These are phyloP conservation scores for Grosmannia clavigera DNA, from an alignment of 2,329 filamentous ascomycete species.

Conservation along the genomic window DNA sequence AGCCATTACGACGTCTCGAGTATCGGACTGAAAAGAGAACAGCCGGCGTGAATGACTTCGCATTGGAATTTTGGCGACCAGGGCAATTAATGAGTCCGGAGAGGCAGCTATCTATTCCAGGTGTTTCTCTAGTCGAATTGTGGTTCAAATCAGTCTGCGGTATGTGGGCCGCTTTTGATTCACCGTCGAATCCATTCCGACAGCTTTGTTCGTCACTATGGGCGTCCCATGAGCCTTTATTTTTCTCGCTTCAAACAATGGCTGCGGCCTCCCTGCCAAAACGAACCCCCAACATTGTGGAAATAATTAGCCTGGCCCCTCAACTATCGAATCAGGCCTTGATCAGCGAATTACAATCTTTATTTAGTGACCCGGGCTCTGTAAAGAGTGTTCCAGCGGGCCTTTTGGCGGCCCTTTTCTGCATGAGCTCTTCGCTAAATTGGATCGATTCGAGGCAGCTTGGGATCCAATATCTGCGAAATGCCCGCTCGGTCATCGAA, in stretches of 20 bases:
- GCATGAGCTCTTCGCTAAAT: slow-evolving; percentile 26
- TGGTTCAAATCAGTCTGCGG: slow-evolving; percentile 30
- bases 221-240: slow-evolving; percentile 24
- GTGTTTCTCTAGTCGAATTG: slow-evolving; percentile 20
- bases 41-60: neutral
- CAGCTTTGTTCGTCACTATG: slow-evolving; percentile 24
- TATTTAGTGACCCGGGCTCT: slow-evolving; percentile 11
- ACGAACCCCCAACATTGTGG: slow-evolving; percentile 23
- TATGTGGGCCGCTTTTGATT: slow-evolving; percentile 28
- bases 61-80: slow-evolving; percentile 6
- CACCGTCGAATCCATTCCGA: slow-evolving; percentile 25
- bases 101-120: slow-evolving; percentile 2
- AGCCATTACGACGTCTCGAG: neutral
- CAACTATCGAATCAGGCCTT: slow-evolving; percentile 21
- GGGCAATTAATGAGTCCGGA: neutral
- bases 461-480: slow-evolving; percentile 13
- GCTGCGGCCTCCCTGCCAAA: slow-evolving; percentile 24
- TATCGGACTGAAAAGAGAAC: neutral
- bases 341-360: slow-evolving; percentile 20
- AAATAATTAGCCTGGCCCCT: slow-evolving; percentile 21
- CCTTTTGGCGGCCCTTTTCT: slow-evolving; percentile 25
- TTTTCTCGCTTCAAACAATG: slow-evolving; percentile 28
- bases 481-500: slow-evolving; percentile 14
- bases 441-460: slow-evolving; percentile 24
- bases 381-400: slow-evolving; percentile 18